Percentiles rank a stretch among this genome's conserved stretches.
phyloP scores from a whole-genome alignment of 1,139 yeast species.

The Geotrichum macrosporum region DNA sequence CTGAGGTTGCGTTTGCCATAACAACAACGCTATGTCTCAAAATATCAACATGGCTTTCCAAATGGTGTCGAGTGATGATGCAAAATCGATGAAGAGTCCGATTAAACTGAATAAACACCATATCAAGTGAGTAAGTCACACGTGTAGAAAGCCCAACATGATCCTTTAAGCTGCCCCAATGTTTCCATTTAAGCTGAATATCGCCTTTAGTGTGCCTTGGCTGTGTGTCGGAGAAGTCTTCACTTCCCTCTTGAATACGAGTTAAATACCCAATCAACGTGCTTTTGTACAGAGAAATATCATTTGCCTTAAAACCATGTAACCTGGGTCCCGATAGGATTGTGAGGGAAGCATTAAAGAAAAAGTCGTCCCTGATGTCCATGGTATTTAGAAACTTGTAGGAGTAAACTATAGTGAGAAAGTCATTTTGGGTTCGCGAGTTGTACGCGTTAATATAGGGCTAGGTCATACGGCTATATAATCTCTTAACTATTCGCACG shows the following conservation, averaged over 20 bases:
- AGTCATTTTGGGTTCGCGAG: too few relatives aligned
- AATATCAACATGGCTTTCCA: not conserved
- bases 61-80: conserved; percentile 11
- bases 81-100: conserved; percentile 11
- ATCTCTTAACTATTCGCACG: too few relatives aligned
- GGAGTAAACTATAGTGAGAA: too few relatives aligned
- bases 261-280: conserved; percentile 3
- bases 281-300: conserved; percentile 2
- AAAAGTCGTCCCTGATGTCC: conserved; percentile 17
- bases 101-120: conserved; percentile 10
- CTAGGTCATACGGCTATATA: too few relatives aligned
- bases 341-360: conserved; percentile 14
- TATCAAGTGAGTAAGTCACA: conserved; percentile 10
- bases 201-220: not conserved
- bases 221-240: not conserved
- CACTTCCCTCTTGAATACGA: conserved; percentile 7
- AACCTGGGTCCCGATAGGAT: conserved; percentile 9
- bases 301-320: conserved; percentile 2
- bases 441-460: too few relatives aligned
- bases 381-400: too few relatives aligned
- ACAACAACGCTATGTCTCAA: not conserved
- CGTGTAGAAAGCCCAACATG: not conserved
- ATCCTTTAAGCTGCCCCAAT: conserved; percentile 6
- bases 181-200: conserved; percentile 13
- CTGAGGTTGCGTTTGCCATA: conserved; percentile 11